Evolutionary conservation across 2,329 filamentous ascomycete genomes (phyloP).

Genomic region (Monascus ruber): DNA sequence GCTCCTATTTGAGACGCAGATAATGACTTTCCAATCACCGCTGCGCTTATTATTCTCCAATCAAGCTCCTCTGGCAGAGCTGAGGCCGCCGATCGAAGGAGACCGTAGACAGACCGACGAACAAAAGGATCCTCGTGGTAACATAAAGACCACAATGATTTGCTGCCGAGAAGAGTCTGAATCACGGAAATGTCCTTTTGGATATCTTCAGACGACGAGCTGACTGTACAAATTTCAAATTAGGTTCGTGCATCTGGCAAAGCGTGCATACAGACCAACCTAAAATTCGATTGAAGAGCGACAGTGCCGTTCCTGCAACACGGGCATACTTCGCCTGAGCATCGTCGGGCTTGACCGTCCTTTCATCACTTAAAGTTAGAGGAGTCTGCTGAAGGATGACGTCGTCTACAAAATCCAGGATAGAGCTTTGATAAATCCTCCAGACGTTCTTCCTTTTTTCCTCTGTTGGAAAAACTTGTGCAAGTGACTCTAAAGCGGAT

Average conservation of each 20-base stretch:
- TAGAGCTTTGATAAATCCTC: conserved; percentile 67
- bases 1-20: conserved; percentile 64
- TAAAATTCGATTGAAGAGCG: conserved; percentile 45
- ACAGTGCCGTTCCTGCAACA: conserved; percentile 53
- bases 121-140: conserved; percentile 46
- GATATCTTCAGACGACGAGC: conserved; percentile 38
- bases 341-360: conserved; percentile 73
- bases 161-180: conserved; percentile 53
- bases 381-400: conserved; percentile 67
- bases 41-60: conserved; percentile 55
- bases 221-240: conserved; percentile 14
- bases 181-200: conserved; percentile 52
- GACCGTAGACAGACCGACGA: conserved; percentile 45
- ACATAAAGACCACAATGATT: conserved; percentile 49
- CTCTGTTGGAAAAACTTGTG: conserved; percentile 62
- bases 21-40: conserved; percentile 65
- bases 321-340: conserved; percentile 74
- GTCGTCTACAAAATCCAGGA: conserved; percentile 70
- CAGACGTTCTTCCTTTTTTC: conserved; percentile 71
- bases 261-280: conserved; percentile 15
- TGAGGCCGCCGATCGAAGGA: conserved; percentile 41
- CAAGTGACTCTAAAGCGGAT: conserved; percentile 66
- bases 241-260: conserved; percentile 4
- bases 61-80: conserved; percentile 39
- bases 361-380: conserved; percentile 77